Evolutionary conservation across 2,329 filamentous ascomycete species (phyloP).

Genomic region (Penicillium nordicum): DNA sequence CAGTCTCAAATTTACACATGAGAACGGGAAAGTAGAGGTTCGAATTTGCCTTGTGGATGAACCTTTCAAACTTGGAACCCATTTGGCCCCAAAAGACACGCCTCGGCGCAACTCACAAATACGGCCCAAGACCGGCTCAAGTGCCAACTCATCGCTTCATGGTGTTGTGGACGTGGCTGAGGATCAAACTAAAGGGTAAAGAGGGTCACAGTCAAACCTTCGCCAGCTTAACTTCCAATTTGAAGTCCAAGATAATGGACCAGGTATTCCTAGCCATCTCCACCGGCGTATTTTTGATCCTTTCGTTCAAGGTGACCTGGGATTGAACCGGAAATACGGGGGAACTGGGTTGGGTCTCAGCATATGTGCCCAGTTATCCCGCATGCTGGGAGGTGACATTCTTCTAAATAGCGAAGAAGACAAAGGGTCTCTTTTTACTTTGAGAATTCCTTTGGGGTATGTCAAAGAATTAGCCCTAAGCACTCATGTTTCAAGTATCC

Average conservation of each 20-base stretch:
- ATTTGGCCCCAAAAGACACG: slow-evolving; percentile 43
- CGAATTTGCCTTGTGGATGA: slow-evolving; percentile 64
- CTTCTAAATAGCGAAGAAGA: slow-evolving; percentile 67
- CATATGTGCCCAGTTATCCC: slow-evolving; percentile 83
- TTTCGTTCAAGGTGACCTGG: slow-evolving; percentile 88
- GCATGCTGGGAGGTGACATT: slow-evolving; percentile 77
- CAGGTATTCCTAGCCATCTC: slow-evolving; percentile 74
- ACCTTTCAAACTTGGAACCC: neutral
- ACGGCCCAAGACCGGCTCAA: slow-evolving; percentile 25
- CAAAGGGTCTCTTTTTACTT: slow-evolving; percentile 74
- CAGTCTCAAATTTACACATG: slow-evolving; percentile 83
- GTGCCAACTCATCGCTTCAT: slow-evolving; percentile 5
- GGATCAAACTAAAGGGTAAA: slow-evolving; percentile 20
- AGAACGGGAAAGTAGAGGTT: slow-evolving; percentile 70
- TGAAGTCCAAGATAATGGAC: slow-evolving; percentile 82
- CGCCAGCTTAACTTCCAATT: slow-evolving; percentile 77
- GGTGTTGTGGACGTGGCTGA: neutral
- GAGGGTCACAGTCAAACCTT: slow-evolving; percentile 56
- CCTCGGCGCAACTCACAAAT: slow-evolving; percentile 38
- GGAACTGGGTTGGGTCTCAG: slow-evolving; percentile 84
- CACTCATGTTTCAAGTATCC: slow-evolving; percentile 21
- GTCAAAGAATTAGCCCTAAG: slow-evolving; percentile 62
- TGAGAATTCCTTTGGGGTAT: slow-evolving; percentile 77
- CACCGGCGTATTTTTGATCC: slow-evolving; percentile 87
- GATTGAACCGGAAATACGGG: slow-evolving; percentile 83